Conservation (phyloP, 495 filamentous ascomycete species). For the Aspergillus sparsus region DNA sequence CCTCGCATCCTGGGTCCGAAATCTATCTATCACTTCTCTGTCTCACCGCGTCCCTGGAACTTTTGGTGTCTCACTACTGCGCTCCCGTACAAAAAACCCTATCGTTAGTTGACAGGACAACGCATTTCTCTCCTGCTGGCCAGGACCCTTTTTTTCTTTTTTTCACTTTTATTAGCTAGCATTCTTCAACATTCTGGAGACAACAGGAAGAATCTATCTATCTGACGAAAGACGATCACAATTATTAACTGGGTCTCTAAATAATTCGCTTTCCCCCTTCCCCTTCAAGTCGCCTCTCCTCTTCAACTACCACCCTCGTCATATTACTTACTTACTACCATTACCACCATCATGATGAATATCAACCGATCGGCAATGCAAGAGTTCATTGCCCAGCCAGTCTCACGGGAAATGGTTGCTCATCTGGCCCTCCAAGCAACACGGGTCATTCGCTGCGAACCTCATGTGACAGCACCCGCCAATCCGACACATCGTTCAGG, state of each 20-base stretch:
- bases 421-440: conserved; percentile 81
- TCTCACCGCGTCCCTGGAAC: conserved; percentile 20
- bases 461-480: conserved; percentile 38
- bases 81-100: conserved; percentile 27
- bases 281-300: conserved; percentile 13
- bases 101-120: conserved; percentile 50
- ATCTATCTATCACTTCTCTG: conserved; percentile 26
- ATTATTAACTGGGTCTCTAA: conserved; percentile 14
- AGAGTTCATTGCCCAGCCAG: conserved; percentile 80
- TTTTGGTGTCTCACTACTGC: conserved; percentile 34
- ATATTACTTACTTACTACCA: conserved; percentile 2
- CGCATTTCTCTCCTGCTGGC: conserved; percentile 44
- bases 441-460: conserved; percentile 89
- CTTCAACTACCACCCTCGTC: conserved; percentile 4
- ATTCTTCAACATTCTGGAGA: conserved; percentile 34
- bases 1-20: conserved; percentile 6
- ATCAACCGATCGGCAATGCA: conserved; percentile 83
- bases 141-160: conserved; percentile 36
- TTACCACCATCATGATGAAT: conserved; percentile 24
- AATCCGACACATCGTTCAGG: conserved; percentile 38
- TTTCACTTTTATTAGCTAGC: conserved; percentile 15
- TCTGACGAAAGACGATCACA: neutral
- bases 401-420: conserved; percentile 79
- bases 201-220: conserved; percentile 15
- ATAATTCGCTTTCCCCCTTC: conserved; percentile 18